Base-by-base conservation (phyloP, 768 basidiomycete genomes). In the Amanita inopinata region DNA sequence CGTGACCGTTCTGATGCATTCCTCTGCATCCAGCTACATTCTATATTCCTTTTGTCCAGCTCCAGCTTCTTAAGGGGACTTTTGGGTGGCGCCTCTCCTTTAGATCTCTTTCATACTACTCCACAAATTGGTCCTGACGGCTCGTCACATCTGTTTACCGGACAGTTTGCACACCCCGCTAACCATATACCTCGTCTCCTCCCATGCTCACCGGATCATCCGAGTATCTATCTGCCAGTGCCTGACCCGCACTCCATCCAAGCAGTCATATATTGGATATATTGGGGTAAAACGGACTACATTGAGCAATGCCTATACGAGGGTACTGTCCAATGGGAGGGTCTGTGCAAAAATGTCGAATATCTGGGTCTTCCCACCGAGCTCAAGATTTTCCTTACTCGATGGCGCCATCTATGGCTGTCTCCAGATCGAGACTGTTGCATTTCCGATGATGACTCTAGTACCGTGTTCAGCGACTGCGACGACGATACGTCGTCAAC, bases 341-440 rank as follows among this genome's bases (percentile, higher is more conserved):
- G 86, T 20, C 67, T 93, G 47, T 86, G 86, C 14, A 78, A 83
- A 46, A 94, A 92, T 58, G 88, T 83, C 56, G 89, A 93, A 56
- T 93, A 88, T 55, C 79, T 94, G 37, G 82, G 78, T 14, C 71
- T 93, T 48, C 69, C 76, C 40, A 63, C 76, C 12, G 80, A 84
- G 33, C 77, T 92, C 59, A 90, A 87, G 57, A 60, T 79, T 11
- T 84, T 84, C 54, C 66, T 91, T 36, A 78, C 81, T 0, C 69
- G 66, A 44, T 92, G 84, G 82, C 88, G 83, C 59, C 65, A 71
- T 40, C 65, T 68, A 19, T 83, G 82, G 81, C 54, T 76, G 33
- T 63, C 73, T 18, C 34, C 17, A 32, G 43, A 44, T 10, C 43
- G 20, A 11, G 33, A 20, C 4, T n/a, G 20, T 4, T 14, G 30